These are phyloP conservation scores for Silene uniflora DNA, from an alignment of 148 eudicot genomes.

Conservation along the genomic window DNA sequence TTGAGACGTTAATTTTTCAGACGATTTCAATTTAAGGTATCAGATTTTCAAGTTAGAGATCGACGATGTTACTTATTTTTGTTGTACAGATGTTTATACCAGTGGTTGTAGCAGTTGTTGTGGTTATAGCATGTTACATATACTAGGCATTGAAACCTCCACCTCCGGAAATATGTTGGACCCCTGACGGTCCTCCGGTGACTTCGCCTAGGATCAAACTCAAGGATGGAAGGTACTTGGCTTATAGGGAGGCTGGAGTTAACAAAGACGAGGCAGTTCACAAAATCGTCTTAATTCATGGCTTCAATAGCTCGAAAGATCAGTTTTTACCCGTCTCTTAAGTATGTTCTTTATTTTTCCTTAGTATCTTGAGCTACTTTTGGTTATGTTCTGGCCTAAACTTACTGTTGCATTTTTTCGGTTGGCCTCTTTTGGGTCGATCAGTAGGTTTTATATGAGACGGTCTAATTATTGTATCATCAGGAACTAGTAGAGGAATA, in stretches of 20 bases:
- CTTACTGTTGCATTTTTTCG: too few species aligned
- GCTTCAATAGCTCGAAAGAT: neutral
- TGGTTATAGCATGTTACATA: neutral
- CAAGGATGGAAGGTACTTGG: conserved; percentile 62
- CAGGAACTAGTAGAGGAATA: conserved; percentile 38
- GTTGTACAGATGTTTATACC: neutral
- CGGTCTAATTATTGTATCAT: neutral
- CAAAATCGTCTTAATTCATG: conserved; percentile 40
- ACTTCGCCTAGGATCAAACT: conserved; percentile 60
- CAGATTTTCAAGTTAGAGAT: too few species aligned
- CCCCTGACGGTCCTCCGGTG: conserved; percentile 60
- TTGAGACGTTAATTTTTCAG: too few species aligned
- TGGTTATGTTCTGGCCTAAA: too few species aligned
- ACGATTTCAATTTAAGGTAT: too few species aligned
- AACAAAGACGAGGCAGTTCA: conserved; percentile 49
- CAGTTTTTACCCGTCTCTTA: neutral
- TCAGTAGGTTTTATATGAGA: too few species aligned
- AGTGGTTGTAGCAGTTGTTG: neutral
- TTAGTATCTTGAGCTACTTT: too few species aligned
- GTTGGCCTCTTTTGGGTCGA: too few species aligned
- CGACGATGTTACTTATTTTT: too few species aligned
- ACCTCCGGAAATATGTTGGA: conserved; percentile 51
- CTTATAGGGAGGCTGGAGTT: conserved; percentile 59
- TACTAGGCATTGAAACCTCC: conserved; percentile 31
- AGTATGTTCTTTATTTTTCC: neutral